Base-by-base conservation (phyloP, 306 rosid species). In the Begonia fuchsioides region DNA sequence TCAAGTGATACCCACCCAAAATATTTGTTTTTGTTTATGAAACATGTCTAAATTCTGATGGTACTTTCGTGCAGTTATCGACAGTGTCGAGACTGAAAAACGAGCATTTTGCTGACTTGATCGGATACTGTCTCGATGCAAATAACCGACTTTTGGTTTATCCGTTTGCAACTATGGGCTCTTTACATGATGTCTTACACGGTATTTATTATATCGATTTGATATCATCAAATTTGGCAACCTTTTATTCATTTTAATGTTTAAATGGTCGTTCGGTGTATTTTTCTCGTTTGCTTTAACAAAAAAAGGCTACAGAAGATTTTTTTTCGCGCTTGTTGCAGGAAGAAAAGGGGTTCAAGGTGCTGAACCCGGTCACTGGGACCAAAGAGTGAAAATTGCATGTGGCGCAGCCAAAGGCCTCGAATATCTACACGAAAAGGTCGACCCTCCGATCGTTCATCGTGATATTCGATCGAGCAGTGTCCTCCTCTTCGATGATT, bases 281-380 rank as follows among this genome's bases (percentile, higher is more conserved):
- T 19, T 19, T 19, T 19, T 19, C 4, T 19, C 26, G 4, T 19
- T 19, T 1, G 4, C 4, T 19, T 19, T 19, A 19, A 19, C 26
- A 19, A 19, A 19, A 19, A 19, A 19, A 19, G 26, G 26, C 26
- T 19, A 19, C 26, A 19, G 4, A 19, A 19, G 2, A 19, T 19
- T 19, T 19, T 19, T 19, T 19, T 19, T 1, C 2, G 3, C 6
- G 3, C 6, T 3, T 1, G 32, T 26, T 26, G 32, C 65, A 86
- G 96, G 96, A 57, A 79, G 96, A 53, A 86, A 86, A 60, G 96
- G 96, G 44, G 96, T 86, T 32, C 86, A 86, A 70, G 93, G 90
- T 53, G 93, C 96, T 41, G 96, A 70, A 52, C 96, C 96, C 9
- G 96, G 96, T 57, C 96, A 90, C 51, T 86, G 96, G 96, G 74